These are phyloP conservation scores for Trypanosoma platydactyli DNA, from an alignment of 208 protist species.

Conservation along the genomic window DNA sequence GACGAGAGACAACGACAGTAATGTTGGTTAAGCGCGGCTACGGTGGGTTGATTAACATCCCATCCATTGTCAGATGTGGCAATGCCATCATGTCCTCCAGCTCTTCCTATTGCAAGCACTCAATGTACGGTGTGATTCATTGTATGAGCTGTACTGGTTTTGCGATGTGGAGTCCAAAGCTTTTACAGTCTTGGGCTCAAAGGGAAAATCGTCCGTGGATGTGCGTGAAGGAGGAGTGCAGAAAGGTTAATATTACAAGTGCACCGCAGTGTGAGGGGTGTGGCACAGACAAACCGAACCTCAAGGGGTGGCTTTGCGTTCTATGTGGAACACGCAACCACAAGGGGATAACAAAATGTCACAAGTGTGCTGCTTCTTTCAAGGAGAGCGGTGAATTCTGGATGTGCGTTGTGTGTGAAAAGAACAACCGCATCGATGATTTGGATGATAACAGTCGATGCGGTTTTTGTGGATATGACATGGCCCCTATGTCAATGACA, in stretches of 20 bases:
- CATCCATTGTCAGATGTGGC: not conserved
- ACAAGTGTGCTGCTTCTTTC: conserved; percentile 44
- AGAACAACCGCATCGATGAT: conserved; percentile 88
- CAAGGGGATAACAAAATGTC: conserved; percentile 76
- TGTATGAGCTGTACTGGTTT: not conserved
- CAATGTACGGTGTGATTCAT: not conserved
- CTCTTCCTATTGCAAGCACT: not conserved
- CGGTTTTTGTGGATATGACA: conserved; percentile 86
- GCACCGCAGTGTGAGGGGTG: conserved; percentile 51
- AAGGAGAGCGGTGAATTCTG: conserved; percentile 65
- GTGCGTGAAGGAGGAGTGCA: conserved; percentile 73
- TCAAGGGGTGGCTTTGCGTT: conserved; percentile 80
- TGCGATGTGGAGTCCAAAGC: conserved; percentile 15
- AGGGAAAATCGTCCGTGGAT: conserved; percentile 68
- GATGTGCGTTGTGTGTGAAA: conserved; percentile 83
- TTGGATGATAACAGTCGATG: conserved; percentile 86
- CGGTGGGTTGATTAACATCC: not conserved
- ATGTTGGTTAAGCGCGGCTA: not conserved
- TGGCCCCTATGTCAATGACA: conserved; percentile 65
- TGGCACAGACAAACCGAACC: conserved; percentile 50
- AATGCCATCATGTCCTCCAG: not conserved
- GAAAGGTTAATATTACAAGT: conserved; percentile 43
- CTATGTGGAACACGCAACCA: conserved; percentile 63
- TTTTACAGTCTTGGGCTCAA: conserved; percentile 65
- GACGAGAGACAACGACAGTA: not conserved